Evolutionary conservation across 305 asterid species (phyloP), one percentile per base, ranked within the genome.

Genomic region (Vinca major): DNA sequence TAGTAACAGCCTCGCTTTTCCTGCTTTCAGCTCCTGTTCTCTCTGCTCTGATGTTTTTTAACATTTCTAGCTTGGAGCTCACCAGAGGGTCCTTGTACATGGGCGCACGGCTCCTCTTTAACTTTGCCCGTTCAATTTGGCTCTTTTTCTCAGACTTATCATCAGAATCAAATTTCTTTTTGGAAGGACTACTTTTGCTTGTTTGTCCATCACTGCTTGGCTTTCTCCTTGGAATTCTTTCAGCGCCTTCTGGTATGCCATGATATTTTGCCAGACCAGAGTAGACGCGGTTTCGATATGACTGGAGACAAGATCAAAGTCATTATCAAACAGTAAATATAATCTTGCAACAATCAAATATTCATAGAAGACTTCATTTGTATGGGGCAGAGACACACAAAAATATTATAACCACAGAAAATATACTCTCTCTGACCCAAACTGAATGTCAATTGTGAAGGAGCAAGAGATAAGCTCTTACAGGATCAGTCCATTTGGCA

Each of bases 401-500:
- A 26, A 1, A 26, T 26, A 26, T 26, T 26, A 26, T 26, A 26
- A 26, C 33, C 33, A 26, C 33, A 26, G 33, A 26, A 26, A 26
- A 36, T 14, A 37, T 13, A 36, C 4, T 36, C 47, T 45, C 20
- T 36, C 6, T 17, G 2, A 14, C 48, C 21, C 21, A 61, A 61
- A 61, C 13, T 37, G 45, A 60, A 60, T 5, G 5, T 60, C 14
- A 54, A 54, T 54, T 7, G 14, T 55, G 33, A 0, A 4, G 36
- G 9, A 4, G 5, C 17, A 69, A 66, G 41, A 56, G 7, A 48
- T 48, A 50, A 68, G 68, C 63, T 62, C 90, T 82, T 85, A 93
- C 99, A 56, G 96, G 95, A 73, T 93, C 99, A n/a, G 95, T 88
- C 99, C 99, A 90, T 82, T 90, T 90, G 67, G 97, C 96, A 63